A percentile compares a stretch with the other conserved stretches of the same genome.
Evolutionary conservation across 768 basidiomycete species (phyloP).

Genomic region (Amanita pallidorosea): DNA sequence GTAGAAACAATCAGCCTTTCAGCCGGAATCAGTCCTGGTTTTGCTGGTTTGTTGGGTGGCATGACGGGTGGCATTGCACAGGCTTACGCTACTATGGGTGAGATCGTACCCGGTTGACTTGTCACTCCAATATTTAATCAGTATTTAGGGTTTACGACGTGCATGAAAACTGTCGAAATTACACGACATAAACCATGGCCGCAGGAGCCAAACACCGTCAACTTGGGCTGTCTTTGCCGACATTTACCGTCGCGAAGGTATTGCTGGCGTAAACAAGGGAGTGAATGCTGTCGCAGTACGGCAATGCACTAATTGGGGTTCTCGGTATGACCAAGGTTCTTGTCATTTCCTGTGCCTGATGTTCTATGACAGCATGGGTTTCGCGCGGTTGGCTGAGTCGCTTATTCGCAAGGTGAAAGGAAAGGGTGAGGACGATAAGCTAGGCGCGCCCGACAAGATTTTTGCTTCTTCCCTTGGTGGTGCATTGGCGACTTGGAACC

Average conservation of each 20-base stretch:
- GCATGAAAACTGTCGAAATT: constrained; percentile 99
- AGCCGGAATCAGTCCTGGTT: constrained; percentile 69
- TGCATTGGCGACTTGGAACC: constrained; percentile 97
- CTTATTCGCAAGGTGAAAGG: constrained; percentile 70
- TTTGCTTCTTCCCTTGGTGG: constrained; percentile 82
- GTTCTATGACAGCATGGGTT: constrained; percentile 65
- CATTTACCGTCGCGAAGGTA: constrained; percentile 88
- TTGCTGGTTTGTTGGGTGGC: constrained; percentile 86
- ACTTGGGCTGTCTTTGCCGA: constrained; percentile 94
- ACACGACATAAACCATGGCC: constrained; percentile 84
- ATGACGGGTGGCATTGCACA: constrained; percentile 97
- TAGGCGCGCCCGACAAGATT: constrained; percentile 80
- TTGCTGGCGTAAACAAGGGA: constrained; percentile 97
- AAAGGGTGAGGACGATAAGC: constrained; percentile 63
- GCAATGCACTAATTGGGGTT: constrained; percentile 91
- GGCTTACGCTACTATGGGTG: constrained; percentile 99
- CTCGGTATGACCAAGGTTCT: constrained; percentile 42
- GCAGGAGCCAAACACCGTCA: constrained; percentile 74
- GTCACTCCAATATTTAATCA: neutral
- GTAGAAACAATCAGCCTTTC: constrained; percentile 61
- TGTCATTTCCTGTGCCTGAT: neutral
- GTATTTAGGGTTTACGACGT: constrained; percentile 83
- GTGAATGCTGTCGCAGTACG: constrained; percentile 92
- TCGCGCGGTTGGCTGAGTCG: constrained; percentile 85
- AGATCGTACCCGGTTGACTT: constrained; percentile 17